A percentile compares a stretch with the other conserved stretches of the same genome.
Evolutionary conservation across 495 filamentous ascomycete genomes (phyloP).

Genomic region (Lasiosphaeria ovina): DNA sequence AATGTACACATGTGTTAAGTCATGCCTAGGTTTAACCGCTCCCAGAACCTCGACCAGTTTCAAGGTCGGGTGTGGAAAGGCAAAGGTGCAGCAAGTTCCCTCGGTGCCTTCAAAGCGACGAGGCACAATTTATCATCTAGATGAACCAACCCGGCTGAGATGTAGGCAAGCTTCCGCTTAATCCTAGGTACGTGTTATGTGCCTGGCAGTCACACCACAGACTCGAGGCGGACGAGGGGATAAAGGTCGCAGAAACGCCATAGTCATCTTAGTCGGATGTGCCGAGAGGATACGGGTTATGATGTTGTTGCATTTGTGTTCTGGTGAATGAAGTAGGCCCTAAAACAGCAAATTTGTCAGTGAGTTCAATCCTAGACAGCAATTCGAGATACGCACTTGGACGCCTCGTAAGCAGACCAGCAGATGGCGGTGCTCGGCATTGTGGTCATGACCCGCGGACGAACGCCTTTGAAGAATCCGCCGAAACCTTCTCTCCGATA

Average conservation of each 20-base stretch:
- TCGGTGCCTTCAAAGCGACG: not conserved
- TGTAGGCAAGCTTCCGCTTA: not conserved
- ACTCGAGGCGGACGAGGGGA: not conserved
- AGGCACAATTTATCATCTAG: not conserved
- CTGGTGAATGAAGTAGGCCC: conserved; percentile 56
- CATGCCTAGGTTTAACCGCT: not conserved
- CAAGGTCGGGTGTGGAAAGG: not conserved
- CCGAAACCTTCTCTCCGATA: conserved; percentile 76
- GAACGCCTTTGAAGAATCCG: conserved; percentile 90
- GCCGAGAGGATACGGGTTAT: not conserved
- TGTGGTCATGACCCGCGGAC: conserved; percentile 88
- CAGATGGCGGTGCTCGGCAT: conserved; percentile 99
- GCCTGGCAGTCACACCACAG: not conserved
- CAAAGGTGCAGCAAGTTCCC: not conserved
- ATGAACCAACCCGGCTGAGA: not conserved
- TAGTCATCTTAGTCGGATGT: not conserved
- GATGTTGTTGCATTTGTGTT: conserved; percentile 32
- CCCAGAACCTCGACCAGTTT: not conserved
- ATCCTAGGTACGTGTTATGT: not conserved
- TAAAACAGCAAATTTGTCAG: conserved; percentile 25
- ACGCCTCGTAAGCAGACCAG: conserved; percentile 73
- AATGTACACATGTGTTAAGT: conserved; percentile 17
- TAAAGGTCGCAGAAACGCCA: not conserved
- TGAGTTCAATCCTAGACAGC: not conserved
- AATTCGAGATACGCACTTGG: conserved; percentile 39